Conservation (phyloP, 1,284 basidiomycete genomes). For the Rhizoctonia solani region DNA sequence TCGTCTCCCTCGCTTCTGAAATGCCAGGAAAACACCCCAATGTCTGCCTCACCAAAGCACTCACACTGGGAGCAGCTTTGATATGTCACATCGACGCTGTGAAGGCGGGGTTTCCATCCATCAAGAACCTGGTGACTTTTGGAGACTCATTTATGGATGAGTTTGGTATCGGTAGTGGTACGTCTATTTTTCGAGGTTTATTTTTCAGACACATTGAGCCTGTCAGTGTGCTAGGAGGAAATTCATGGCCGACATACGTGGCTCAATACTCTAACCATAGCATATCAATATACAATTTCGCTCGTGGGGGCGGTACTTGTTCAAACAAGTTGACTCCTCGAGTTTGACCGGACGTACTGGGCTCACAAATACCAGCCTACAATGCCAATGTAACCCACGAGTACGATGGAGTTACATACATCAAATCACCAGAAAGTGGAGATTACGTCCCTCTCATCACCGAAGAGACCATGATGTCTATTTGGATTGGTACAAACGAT, state of each 20-base stretch:
- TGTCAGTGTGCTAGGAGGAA: conserved; percentile 18
- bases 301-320: conserved; percentile 52
- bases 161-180: conserved; percentile 40
- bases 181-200: background rate
- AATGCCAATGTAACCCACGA: background rate
- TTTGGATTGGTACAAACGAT: conserved; percentile 8
- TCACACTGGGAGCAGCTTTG: too few species aligned
- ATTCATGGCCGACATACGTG: conserved; percentile 20
- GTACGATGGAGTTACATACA: background rate
- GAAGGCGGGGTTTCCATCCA: background rate
- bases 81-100: background rate
- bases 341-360: background rate
- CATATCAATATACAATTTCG: conserved; percentile 50
- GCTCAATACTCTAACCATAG: conserved; percentile 46
- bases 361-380: conserved; percentile 9
- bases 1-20: background rate
- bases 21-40: too few species aligned
- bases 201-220: background rate
- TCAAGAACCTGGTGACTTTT: conserved; percentile 19
- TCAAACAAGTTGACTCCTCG: conserved; percentile 53
- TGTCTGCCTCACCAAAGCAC: too few species aligned
- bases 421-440: background rate
- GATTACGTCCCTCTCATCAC: background rate
- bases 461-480: background rate
- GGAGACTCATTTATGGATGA: conserved; percentile 53